Percentiles rank a stretch among this genome's conserved stretches.
Conservation (phyloP, 1,139 yeast genomes). For the Pichiaceae sp. region DNA sequence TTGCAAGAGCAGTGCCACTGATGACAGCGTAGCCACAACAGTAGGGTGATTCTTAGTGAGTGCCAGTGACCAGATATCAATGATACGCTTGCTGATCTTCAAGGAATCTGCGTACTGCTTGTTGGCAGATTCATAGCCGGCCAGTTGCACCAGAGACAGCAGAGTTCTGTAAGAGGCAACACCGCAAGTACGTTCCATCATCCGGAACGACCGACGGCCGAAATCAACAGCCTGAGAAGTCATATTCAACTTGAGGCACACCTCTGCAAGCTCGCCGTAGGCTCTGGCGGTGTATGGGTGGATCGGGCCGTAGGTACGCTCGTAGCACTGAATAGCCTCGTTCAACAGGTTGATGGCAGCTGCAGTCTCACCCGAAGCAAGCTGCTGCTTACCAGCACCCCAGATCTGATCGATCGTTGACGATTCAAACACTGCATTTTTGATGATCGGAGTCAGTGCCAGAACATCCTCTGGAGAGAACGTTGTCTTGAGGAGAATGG, state of each 20-base stretch:
- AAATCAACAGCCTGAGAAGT: conserved; percentile 54
- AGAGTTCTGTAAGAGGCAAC: conserved; percentile 72
- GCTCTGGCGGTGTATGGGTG: conserved; percentile 75
- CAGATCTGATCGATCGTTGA: conserved; percentile 69
- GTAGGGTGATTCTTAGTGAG: conserved; percentile 64
- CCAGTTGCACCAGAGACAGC: conserved; percentile 66
- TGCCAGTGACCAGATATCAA: conserved; percentile 46
- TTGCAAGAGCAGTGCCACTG: conserved; percentile 55
- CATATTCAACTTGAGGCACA: conserved; percentile 56
- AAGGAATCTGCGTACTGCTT: conserved; percentile 56
- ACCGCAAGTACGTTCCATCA: conserved; percentile 77
- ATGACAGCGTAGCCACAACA: conserved; percentile 53
- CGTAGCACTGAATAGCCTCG: conserved; percentile 67
- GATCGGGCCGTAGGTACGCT: conserved; percentile 76
- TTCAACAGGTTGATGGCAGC: conserved; percentile 50
- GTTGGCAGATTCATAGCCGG: conserved; percentile 58
- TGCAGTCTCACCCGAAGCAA: conserved; percentile 33
- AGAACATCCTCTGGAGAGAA: conserved; percentile 58
- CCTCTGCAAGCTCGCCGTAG: conserved; percentile 56
- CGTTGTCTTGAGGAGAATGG: conserved; percentile 26
- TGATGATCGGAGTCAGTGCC: conserved; percentile 64
- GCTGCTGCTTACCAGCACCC: conserved; percentile 55
- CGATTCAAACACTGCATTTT: conserved; percentile 62
- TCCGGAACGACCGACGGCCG: conserved; percentile 62
- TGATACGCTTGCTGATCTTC: conserved; percentile 52